Conservation (phyloP, 805 yeast species). For the Nakazawaea laoshanensis region DNA sequence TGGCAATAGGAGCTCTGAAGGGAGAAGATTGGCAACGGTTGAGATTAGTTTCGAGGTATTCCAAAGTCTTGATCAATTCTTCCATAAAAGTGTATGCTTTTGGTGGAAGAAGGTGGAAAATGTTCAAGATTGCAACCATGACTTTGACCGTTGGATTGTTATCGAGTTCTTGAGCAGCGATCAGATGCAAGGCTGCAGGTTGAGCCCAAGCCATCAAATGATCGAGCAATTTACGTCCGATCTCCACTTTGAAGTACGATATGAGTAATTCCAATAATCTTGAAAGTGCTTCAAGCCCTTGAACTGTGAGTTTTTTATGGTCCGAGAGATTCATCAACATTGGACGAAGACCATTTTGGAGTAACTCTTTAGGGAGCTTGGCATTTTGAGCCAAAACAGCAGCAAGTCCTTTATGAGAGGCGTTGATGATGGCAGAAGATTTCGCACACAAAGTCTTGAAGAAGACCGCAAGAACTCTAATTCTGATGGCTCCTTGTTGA, state of each 20-base stretch:
- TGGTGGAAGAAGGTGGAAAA: slow-evolving; percentile 86
- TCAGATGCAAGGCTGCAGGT: slow-evolving; percentile 62
- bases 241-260: slow-evolving; percentile 92
- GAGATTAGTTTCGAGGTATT: slow-evolving; percentile 71
- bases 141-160: slow-evolving; percentile 79
- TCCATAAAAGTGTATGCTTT: slow-evolving; percentile 90
- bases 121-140: slow-evolving; percentile 81
- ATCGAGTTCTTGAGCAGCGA: slow-evolving; percentile 73
- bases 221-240: slow-evolving; percentile 86
- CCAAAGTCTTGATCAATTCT: slow-evolving; percentile 69
- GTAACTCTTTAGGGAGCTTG: slow-evolving; percentile 83
- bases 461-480: slow-evolving; percentile 84
- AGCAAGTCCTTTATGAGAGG: slow-evolving; percentile 85
- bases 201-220: slow-evolving; percentile 96
- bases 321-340: slow-evolving; percentile 93
- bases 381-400: slow-evolving; percentile 78
- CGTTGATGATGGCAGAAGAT: slow-evolving; percentile 81
- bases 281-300: slow-evolving; percentile 88
- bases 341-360: slow-evolving; percentile 94
- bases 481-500: slow-evolving; percentile 63
- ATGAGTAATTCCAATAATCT: slow-evolving; percentile 77
- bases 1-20: slow-evolving; percentile 83
- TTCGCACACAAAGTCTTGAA: slow-evolving; percentile 86
- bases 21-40: slow-evolving; percentile 85
- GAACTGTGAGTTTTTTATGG: slow-evolving; percentile 80